These are phyloP conservation scores for Euphrasia arctica DNA, from an alignment of 305 asterid genomes.

Conservation along the genomic window DNA sequence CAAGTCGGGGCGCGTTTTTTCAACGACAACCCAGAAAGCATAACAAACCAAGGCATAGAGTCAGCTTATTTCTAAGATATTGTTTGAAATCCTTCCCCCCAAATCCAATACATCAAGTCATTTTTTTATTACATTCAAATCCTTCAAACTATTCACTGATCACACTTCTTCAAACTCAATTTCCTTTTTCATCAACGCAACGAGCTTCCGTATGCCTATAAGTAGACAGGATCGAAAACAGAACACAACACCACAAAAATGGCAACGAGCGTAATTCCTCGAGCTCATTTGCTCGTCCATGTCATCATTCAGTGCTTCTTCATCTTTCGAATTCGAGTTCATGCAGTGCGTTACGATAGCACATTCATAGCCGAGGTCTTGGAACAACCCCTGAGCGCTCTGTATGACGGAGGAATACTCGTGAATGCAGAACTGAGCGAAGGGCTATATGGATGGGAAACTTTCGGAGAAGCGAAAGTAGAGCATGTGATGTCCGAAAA, in stretches of 20 bases:
- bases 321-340: constrained; percentile 20
- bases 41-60: no score
- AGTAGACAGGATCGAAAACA: no score
- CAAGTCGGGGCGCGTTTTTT: no score
- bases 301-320: neutral
- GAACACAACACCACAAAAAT: neutral
- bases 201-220: no score
- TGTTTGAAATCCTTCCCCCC: no score
- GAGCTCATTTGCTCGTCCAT: neutral
- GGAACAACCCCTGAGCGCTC: constrained; percentile 34
- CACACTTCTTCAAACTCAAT: no score
- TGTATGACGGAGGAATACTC: constrained; percentile 41
- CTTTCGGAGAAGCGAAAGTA: constrained; percentile 25
- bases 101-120: no score
- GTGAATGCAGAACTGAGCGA: constrained; percentile 33
- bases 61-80: no score
- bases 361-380: constrained; percentile 37
- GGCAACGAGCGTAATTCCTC: neutral
- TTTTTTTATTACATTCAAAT: no score
- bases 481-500: constrained; percentile 21
- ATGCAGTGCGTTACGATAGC: constrained; percentile 39
- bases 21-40: no score
- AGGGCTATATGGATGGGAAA: constrained; percentile 33
- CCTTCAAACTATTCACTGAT: no score
- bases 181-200: no score